Percentiles rank a stretch among this genome's conserved stretches.
Evolutionary conservation across 257 asterid species (phyloP).

Genomic region (Gentiana straminea): DNA sequence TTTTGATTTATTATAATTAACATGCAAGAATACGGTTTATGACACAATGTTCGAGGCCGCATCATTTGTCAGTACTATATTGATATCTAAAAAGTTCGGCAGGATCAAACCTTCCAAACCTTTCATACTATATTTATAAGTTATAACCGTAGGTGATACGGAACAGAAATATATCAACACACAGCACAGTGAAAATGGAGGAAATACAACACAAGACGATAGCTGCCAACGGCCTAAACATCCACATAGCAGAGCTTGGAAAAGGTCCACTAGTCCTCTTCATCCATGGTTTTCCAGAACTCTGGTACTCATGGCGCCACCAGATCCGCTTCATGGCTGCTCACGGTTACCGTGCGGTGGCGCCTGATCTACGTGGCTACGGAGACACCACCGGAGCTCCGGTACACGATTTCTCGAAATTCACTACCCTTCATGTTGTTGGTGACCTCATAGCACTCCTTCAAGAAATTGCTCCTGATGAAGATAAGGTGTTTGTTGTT

Average conservation of each 20-base stretch:
- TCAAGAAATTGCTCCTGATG: constrained; percentile 4
- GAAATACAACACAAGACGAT: constrained; percentile 1
- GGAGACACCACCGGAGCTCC: constrained; percentile 16
- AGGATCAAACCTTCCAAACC: no score
- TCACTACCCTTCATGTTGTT: constrained; percentile 16
- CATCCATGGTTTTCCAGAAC: constrained; percentile 17
- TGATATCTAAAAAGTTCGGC: no score
- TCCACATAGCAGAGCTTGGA: constrained; percentile 10
- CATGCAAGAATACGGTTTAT: no score
- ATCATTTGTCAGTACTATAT: no score
- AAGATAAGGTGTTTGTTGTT: constrained; percentile 17
- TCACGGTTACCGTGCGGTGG: constrained; percentile 20
- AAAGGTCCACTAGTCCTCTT: constrained; percentile 12
- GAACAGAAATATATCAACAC: not conserved
- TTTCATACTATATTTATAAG: no score
- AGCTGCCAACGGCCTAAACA: constrained; percentile 6
- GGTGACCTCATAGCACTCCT: constrained; percentile 22
- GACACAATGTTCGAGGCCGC: no score
- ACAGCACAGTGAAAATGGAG: not conserved
- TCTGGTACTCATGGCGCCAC: constrained; percentile 21
- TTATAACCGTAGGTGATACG: not conserved
- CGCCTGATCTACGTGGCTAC: constrained; percentile 25
- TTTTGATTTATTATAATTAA: no score
- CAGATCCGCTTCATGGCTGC: constrained; percentile 18
- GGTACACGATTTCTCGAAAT: not conserved